Conservation (phyloP, 208 protist species). For the Borovskyia barvae region DNA sequence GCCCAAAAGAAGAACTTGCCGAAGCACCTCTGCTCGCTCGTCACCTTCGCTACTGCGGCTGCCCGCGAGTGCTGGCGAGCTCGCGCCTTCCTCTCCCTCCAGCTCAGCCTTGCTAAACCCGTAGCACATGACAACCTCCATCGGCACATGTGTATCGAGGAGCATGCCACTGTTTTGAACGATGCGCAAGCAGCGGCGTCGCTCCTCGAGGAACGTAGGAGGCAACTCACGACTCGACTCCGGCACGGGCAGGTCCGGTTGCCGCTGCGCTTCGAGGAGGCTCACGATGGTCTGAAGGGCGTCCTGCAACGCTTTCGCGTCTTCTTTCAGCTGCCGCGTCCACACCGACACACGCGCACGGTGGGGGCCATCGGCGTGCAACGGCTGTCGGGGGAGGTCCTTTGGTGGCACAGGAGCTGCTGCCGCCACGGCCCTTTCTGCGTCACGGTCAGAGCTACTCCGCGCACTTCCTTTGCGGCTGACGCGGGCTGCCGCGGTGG, state of each 20-base stretch:
- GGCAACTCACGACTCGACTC: conserved; percentile 38
- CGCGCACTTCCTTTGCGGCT: not conserved
- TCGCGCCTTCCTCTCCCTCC: conserved; percentile 23
- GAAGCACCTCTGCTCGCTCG: conserved; percentile 57
- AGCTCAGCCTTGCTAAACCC: conserved; percentile 52
- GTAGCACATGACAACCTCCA: conserved; percentile 64
- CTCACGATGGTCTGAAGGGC: conserved; percentile 60
- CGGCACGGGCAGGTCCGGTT: conserved; percentile 8
- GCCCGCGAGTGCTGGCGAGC: conserved; percentile 12
- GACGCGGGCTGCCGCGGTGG: not conserved
- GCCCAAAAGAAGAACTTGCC: conserved; percentile 52
- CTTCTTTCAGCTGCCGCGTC: conserved; percentile 40
- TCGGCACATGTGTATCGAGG: conserved; percentile 64
- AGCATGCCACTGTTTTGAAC: conserved; percentile 70
- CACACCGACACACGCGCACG: conserved; percentile 32
- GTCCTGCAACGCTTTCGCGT: conserved; percentile 56
- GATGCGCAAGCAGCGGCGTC: conserved; percentile 53
- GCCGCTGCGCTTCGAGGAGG: conserved; percentile 55
- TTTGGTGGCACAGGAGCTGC: not conserved
- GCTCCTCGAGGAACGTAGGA: conserved; percentile 53
- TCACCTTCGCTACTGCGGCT: conserved; percentile 9
- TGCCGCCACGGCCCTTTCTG: not conserved
- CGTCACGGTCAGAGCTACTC: no score
- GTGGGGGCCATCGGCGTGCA: conserved; percentile 32
- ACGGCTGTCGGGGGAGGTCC: conserved; percentile 7